Evolutionary conservation across 2,329 filamentous ascomycete species (phyloP), one percentile per base, ranked within the genome.

Genomic region (Fusarium chuoi): DNA sequence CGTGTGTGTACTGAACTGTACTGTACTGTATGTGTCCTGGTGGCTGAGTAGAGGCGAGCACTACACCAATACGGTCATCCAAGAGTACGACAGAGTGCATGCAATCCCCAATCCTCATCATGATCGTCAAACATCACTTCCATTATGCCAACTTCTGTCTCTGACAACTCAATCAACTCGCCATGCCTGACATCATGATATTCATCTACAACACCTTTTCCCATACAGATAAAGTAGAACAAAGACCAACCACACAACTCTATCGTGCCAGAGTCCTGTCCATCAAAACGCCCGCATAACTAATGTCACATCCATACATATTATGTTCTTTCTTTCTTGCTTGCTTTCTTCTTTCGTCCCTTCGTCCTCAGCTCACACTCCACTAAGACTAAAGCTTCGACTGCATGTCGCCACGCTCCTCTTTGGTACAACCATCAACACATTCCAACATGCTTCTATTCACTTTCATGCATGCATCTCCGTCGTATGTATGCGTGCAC

Each of bases 271-370:
- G 59, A 68, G 69, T 55, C 49, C 58, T 52, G 58, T 71, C 71
- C 71, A 62, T 72, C 18, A 74, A 56, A 74, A 74, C 71, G 71
- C 71, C 71, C 59, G 59, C 67, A 60, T 45, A 68, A 59, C 68
- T 45, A 68, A 59, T 71, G 39, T 55, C 59, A 62, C 58, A 62
- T 55, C 71, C 59, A 60, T 74, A 54, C 20, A 42, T 46, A 54
- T 64, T 74, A 60, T 68, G 36, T 48, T 61, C 35, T 20, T 12
- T 22, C 24, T 13, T 52, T 20, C 48, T n/a, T 17, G 20, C 48
- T 33, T 35, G 20, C 65, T 24, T 44, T 56, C 28, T 30, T 33
- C 35, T 5, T 54, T 38, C 33, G 17, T 36, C 26, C 51, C 24
- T 28, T 28, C 66, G 45, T 68, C 48, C 42, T 64, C 58, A 55